A percentile compares a stretch with the other conserved stretches of the same genome.
Evolutionary conservation across 768 basidiomycete genomes (phyloP).

Genomic region (Russula brevipes): DNA sequence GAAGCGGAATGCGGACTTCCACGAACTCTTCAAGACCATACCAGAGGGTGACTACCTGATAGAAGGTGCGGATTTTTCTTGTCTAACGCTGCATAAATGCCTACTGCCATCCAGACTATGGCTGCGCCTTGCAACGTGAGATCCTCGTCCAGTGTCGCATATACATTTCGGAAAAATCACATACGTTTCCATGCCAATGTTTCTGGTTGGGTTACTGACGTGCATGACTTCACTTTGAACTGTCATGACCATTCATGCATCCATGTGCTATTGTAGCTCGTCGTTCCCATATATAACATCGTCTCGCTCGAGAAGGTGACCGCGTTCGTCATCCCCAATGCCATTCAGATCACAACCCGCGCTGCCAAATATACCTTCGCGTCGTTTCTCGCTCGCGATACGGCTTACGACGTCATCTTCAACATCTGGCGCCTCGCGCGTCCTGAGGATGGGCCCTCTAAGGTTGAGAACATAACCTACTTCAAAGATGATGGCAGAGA

Average conservation of each 20-base stretch:
- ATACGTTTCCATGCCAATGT: slow-evolving; percentile 99
- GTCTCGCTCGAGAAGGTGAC: slow-evolving; percentile 91
- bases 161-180: slow-evolving; percentile 96
- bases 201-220: slow-evolving; percentile 97
- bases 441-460: slow-evolving; percentile 44
- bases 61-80: slow-evolving; percentile 60
- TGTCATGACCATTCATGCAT: neutral
- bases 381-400: slow-evolving; percentile 93
- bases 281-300: slow-evolving; percentile 85
- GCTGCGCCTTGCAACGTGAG: slow-evolving; percentile 93
- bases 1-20: slow-evolving; percentile 92
- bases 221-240: slow-evolving; percentile 39
- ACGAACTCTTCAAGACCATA: slow-evolving; percentile 82
- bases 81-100: slow-evolving; percentile 3
- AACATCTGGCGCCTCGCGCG: slow-evolving; percentile 93
- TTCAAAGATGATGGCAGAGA: slow-evolving; percentile 23
- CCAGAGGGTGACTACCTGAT: slow-evolving; percentile 97
- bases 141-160: slow-evolving; percentile 94
- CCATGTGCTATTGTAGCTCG: slow-evolving; percentile 47
- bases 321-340: slow-evolving; percentile 95
- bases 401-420: slow-evolving; percentile 90
- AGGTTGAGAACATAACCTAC: too few relatives aligned
- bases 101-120: slow-evolving; percentile 67
- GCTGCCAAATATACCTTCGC: slow-evolving; percentile 89
- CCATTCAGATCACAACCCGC: slow-evolving; percentile 82